A percentile compares a stretch with the other conserved stretches of the same genome.
Conservation (phyloP, 306 rosid species). For the Quercus suber region DNA sequence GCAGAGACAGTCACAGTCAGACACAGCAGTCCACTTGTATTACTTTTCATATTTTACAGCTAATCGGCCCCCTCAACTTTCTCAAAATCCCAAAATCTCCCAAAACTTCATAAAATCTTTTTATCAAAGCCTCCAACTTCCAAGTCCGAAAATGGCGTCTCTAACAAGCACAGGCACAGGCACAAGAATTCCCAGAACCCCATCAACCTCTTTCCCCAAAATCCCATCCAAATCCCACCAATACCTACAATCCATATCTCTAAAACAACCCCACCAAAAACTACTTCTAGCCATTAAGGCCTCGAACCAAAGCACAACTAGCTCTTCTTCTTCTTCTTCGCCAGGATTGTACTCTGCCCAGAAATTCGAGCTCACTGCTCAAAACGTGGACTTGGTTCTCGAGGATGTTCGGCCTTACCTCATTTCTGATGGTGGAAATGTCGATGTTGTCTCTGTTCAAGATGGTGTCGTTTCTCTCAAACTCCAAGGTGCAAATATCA, state of each 20-base stretch:
- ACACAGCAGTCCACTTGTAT: not conserved
- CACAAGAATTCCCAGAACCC: constrained; percentile 31
- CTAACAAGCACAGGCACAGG: constrained; percentile 23
- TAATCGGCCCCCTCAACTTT: not conserved
- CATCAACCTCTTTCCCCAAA: not conserved
- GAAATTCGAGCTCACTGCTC: constrained; percentile 62
- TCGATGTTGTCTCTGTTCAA: constrained; percentile 75
- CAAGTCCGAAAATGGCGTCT: constrained; percentile 36
- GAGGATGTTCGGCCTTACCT: constrained; percentile 95
- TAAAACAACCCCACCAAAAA: constrained; percentile 8
- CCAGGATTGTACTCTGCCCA: constrained; percentile 85
- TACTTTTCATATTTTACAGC: not conserved
- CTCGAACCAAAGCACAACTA: constrained; percentile 32
- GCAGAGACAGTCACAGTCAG: no score
- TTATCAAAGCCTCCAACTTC: not conserved
- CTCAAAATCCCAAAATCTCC: not conserved
- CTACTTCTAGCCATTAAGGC: constrained; percentile 23
- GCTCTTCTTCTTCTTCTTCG: constrained; percentile 15
- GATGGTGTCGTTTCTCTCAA: constrained; percentile 83
- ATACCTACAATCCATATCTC: not conserved
- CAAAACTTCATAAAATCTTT: not conserved
- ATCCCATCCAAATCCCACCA: constrained; percentile 11
- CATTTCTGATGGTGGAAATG: constrained; percentile 91
- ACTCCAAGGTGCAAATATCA: constrained; percentile 52
- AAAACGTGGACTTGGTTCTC: constrained; percentile 82